Percentiles rank a stretch among this genome's conserved stretches.
phyloP scores from a whole-genome alignment of 495 filamentous ascomycete species.

The Aspergillus asperescens region DNA sequence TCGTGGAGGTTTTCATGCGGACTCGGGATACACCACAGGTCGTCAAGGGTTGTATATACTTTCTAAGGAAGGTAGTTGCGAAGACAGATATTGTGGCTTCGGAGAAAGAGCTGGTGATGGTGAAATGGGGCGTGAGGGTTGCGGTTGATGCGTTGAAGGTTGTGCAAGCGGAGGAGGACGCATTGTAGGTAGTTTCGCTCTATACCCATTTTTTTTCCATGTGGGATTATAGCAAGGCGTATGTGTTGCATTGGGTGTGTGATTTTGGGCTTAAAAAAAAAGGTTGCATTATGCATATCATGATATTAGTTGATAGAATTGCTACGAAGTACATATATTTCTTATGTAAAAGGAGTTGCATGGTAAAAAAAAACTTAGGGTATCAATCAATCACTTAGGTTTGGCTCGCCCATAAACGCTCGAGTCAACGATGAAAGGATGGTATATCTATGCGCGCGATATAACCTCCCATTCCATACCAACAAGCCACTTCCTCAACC shows the following conservation, averaged over 20 bases:
- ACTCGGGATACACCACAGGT: conserved; percentile 57
- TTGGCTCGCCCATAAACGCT: neutral
- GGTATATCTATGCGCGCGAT: neutral
- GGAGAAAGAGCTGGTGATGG: conserved; percentile 50
- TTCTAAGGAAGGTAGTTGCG: conserved; percentile 69
- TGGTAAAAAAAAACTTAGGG: neutral
- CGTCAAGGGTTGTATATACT: conserved; percentile 67
- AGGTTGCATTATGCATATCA: neutral
- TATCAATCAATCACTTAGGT: conserved; percentile 1
- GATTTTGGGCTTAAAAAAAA: neutral
- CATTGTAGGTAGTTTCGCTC: neutral
- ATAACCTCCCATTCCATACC: conserved; percentile 42
- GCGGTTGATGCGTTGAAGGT: conserved; percentile 54
- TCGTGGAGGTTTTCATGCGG: conserved; percentile 62
- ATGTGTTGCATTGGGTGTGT: neutral
- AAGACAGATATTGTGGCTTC: conserved; percentile 66
- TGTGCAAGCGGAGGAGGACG: conserved; percentile 31
- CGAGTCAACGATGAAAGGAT: neutral
- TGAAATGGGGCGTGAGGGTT: conserved; percentile 67
- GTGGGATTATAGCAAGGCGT: neutral
- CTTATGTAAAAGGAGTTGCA: neutral
- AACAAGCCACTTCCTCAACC: conserved; percentile 29
- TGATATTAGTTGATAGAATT: neutral
- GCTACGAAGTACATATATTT: neutral
- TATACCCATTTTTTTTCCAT: neutral